A percentile compares a stretch with the other conserved stretches of the same genome.
Conservation (phyloP, 2,329 filamentous ascomycete species). For the Xylariales sp. region DNA sequence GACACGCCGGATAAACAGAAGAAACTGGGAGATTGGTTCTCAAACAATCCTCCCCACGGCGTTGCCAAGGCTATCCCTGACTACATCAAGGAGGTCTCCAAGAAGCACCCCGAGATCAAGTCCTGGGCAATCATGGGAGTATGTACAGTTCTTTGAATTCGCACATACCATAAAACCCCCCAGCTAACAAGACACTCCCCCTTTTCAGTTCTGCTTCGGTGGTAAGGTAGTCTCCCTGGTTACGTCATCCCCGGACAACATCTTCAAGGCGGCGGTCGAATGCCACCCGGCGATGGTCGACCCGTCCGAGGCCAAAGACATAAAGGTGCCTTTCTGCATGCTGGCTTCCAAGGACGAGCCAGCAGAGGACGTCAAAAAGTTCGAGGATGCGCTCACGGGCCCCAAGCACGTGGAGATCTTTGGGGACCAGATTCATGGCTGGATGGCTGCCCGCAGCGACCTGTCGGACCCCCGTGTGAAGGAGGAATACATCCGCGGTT, state of each 20-base stretch:
- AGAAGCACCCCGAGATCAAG: constrained; percentile 49
- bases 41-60: constrained; percentile 41
- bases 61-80: constrained; percentile 46
- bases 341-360: constrained; percentile 65
- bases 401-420: constrained; percentile 64
- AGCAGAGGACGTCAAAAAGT: constrained; percentile 49
- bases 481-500: constrained; percentile 59
- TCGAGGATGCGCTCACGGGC: constrained; percentile 47
- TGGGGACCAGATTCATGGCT: constrained; percentile 64
- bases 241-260: constrained; percentile 44
- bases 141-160: constrained; percentile 21
- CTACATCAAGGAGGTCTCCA: constrained; percentile 49
- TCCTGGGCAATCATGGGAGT: constrained; percentile 60
- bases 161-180: too few relatives aligned
- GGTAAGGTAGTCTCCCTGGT: constrained; percentile 59
- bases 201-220: constrained; percentile 66
- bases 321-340: constrained; percentile 58
- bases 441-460: constrained; percentile 66
- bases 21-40: constrained; percentile 54
- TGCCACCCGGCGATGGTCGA: constrained; percentile 63
- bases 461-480: constrained; percentile 52
- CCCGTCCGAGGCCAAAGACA: constrained; percentile 51
- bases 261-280: constrained; percentile 50
- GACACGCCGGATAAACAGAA: constrained; percentile 60
- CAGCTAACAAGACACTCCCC: too few relatives aligned